phyloP scores from a whole-genome alignment of 805 yeast genomes.

The Brettanomyces bruxellensis region DNA sequence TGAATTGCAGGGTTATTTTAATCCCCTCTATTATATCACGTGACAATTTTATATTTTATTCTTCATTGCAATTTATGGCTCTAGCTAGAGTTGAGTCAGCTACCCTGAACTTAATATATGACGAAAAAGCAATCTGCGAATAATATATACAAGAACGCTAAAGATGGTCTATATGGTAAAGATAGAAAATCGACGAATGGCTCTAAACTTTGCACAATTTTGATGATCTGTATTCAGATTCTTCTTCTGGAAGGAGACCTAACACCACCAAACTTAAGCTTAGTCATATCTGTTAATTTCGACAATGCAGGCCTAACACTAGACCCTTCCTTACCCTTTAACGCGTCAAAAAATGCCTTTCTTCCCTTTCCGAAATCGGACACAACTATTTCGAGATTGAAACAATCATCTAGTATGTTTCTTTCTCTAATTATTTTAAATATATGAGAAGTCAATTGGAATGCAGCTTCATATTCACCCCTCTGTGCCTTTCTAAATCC shows the following conservation, averaged over 20 bases:
- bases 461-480: constrained; percentile 89
- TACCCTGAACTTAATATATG: no score
- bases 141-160: no score
- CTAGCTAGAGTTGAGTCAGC: no score
- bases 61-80: no score
- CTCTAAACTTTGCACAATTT: no score
- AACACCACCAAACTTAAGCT: constrained; percentile 86
- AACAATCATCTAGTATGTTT: constrained; percentile 22
- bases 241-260: constrained; percentile 78
- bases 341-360: constrained; percentile 73
- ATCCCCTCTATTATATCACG: no score
- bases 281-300: constrained; percentile 70
- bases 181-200: no score
- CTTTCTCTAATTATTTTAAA: constrained; percentile 62
- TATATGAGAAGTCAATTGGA: constrained; percentile 69
- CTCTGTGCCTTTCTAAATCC: constrained; percentile 88
- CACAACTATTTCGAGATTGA: constrained; percentile 66
- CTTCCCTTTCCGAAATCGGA: constrained; percentile 86
- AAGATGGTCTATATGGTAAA: no score
- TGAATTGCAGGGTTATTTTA: no score
- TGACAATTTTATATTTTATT: no score
- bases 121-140: no score
- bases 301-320: constrained; percentile 55
- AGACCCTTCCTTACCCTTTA: constrained; percentile 83
- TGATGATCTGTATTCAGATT: constrained; percentile 21